Evolutionary conservation across 495 filamentous ascomycete species (phyloP).

Genomic region (Tuber aestivum): DNA sequence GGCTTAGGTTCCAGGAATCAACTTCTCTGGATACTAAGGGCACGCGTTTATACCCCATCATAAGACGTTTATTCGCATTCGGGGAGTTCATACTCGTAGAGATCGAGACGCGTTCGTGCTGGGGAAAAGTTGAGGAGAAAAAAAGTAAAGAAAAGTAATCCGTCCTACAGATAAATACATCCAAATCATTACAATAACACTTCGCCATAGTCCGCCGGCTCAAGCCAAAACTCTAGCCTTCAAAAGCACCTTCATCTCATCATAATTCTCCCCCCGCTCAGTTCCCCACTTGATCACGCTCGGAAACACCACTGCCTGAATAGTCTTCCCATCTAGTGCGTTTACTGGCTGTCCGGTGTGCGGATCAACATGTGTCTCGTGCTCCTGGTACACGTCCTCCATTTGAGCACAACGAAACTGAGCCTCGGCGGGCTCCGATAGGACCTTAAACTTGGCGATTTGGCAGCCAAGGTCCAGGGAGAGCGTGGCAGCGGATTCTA

Average conservation of each 20-base stretch:
- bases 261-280: slow-evolving; percentile 28
- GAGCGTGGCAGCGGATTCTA: neutral
- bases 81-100: neutral
- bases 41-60: neutral
- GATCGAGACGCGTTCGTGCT: neutral
- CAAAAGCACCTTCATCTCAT: neutral
- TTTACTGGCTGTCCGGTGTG: neutral
- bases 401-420: neutral
- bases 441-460: neutral
- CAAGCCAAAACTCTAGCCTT: neutral
- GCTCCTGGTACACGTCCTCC: slow-evolving; percentile 2
- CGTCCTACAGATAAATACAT: neutral
- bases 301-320: slow-evolving; percentile 15
- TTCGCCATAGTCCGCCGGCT: neutral
- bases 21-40: neutral
- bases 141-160: too few species aligned
- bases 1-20: neutral
- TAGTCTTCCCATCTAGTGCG: neutral
- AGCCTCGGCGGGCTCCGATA: neutral
- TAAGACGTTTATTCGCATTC: neutral
- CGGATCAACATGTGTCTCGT: neutral
- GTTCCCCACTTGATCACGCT: slow-evolving; percentile 22
- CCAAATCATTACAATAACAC: neutral
- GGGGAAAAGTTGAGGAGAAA: neutral
- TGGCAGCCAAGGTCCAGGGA: neutral